Evolutionary conservation across 2,329 filamentous ascomycete species (phyloP).

Genomic region (Hymenoscyphus repandus): DNA sequence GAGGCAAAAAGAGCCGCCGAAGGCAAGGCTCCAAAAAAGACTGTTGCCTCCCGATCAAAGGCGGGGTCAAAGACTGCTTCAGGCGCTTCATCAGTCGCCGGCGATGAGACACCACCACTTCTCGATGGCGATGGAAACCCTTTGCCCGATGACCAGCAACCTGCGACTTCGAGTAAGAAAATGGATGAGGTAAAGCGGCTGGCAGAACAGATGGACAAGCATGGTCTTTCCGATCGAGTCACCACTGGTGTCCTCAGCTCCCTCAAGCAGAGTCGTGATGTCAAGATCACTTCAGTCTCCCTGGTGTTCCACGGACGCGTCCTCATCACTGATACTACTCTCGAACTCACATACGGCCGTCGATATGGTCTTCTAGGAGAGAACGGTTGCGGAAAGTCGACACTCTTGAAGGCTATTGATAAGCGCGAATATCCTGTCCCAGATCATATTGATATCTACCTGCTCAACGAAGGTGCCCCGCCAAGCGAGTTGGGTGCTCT

Average conservation of each 20-base stretch:
- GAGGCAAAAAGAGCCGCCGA: slow-evolving; percentile 67
- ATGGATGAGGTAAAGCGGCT: slow-evolving; percentile 80
- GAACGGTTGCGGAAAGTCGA: slow-evolving; percentile 99
- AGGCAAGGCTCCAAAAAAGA: slow-evolving; percentile 74
- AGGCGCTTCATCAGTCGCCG: slow-evolving; percentile 61
- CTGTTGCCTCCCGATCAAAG: slow-evolving; percentile 60
- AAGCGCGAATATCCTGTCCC: slow-evolving; percentile 93
- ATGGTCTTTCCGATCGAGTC: slow-evolving; percentile 94
- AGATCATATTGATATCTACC: slow-evolving; percentile 95
- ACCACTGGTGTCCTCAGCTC: slow-evolving; percentile 95
- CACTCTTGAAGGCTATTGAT: slow-evolving; percentile 91
- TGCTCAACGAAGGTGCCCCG: slow-evolving; percentile 94
- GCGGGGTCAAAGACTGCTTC: slow-evolving; percentile 62
- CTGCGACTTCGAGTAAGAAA: slow-evolving; percentile 68
- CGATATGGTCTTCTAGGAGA: slow-evolving; percentile 94
- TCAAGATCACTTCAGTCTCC: slow-evolving; percentile 91
- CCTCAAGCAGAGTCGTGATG: slow-evolving; percentile 77
- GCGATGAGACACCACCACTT: slow-evolving; percentile 58
- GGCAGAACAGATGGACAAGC: slow-evolving; percentile 88
- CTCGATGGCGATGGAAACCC: slow-evolving; percentile 57
- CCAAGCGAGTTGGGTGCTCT: slow-evolving; percentile 83
- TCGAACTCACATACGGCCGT: slow-evolving; percentile 89
- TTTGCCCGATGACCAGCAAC: slow-evolving; percentile 52
- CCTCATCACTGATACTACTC: slow-evolving; percentile 85
- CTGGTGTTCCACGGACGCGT: slow-evolving; percentile 98